Evolutionary conservation across 768 basidiomycete species (phyloP).

Genomic region (Leucocoprinus leucothites): DNA sequence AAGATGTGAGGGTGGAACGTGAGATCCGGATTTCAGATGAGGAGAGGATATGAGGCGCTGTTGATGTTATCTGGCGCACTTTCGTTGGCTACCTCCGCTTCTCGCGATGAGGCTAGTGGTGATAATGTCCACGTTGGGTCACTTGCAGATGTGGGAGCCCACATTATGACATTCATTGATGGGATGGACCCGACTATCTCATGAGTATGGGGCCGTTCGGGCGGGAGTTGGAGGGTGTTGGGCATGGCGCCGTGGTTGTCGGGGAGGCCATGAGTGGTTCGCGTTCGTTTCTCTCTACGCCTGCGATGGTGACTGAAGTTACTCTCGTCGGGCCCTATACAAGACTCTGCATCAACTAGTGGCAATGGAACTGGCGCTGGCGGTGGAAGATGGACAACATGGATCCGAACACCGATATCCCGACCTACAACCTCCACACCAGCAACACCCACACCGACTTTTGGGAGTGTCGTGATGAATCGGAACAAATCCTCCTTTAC

Average conservation of each 20-base stretch:
- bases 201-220: constrained; percentile 43
- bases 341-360: too few species aligned
- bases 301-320: too few species aligned
- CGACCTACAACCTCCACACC: not conserved
- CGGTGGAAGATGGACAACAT: not conserved
- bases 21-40: constrained; percentile 80
- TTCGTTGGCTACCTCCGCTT: not conserved
- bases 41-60: constrained; percentile 66
- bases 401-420: not conserved
- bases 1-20: constrained; percentile 79
- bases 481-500: not conserved
- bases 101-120: not conserved
- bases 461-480: constrained; percentile 2
- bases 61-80: constrained; percentile 53
- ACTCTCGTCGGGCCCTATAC: too few species aligned
- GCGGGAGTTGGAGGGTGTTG: constrained; percentile 67
- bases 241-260: constrained; percentile 72
- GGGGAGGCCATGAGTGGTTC: constrained; percentile 57
- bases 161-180: constrained; percentile 52
- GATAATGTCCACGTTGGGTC: constrained; percentile 16
- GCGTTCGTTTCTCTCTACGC: not conserved
- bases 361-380: not conserved
- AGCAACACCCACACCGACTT: not conserved
- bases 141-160: constrained; percentile 39
- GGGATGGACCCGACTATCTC: constrained; percentile 47